Conservation (phyloP, 805 yeast species). For the Isabelozyma pseudorhagii region DNA sequence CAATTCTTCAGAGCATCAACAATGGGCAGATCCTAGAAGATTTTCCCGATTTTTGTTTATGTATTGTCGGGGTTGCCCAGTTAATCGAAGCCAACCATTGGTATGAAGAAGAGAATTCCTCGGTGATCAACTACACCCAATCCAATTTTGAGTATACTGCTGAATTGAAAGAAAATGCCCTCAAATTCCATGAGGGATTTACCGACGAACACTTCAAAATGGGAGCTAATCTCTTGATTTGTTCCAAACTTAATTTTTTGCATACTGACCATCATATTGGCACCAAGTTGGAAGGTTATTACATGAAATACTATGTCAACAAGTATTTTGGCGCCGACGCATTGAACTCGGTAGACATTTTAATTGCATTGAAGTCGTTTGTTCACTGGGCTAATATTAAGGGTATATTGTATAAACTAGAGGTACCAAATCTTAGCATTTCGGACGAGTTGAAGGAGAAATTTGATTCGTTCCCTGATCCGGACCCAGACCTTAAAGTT, state of each 20-base stretch:
- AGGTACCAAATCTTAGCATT: slow-evolving; percentile 34
- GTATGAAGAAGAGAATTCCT: slow-evolving; percentile 46
- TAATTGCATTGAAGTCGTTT: slow-evolving; percentile 47
- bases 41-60: slow-evolving; percentile 41
- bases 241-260: slow-evolving; percentile 49
- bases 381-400: slow-evolving; percentile 55
- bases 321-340: slow-evolving; percentile 40
- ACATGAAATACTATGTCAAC: slow-evolving; percentile 35
- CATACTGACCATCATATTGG: slow-evolving; percentile 57
- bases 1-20: slow-evolving; percentile 33
- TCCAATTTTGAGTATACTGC: slow-evolving; percentile 30
- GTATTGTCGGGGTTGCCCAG: slow-evolving; percentile 48
- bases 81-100: slow-evolving; percentile 47
- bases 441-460: slow-evolving; percentile 21
- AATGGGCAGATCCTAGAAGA: slow-evolving; percentile 34
- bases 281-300: slow-evolving; percentile 46
- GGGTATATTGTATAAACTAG: slow-evolving; percentile 43
- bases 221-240: slow-evolving; percentile 43
- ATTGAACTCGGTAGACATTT: slow-evolving; percentile 37
- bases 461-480: slow-evolving; percentile 42
- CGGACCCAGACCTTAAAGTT: slow-evolving; percentile 35
- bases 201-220: slow-evolving; percentile 31
- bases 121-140: slow-evolving; percentile 34
- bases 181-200: slow-evolving; percentile 27
- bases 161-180: slow-evolving; percentile 24